phyloP scores from a whole-genome alignment of 1,284 basidiomycete genomes.

The Marasmius oreades region DNA sequence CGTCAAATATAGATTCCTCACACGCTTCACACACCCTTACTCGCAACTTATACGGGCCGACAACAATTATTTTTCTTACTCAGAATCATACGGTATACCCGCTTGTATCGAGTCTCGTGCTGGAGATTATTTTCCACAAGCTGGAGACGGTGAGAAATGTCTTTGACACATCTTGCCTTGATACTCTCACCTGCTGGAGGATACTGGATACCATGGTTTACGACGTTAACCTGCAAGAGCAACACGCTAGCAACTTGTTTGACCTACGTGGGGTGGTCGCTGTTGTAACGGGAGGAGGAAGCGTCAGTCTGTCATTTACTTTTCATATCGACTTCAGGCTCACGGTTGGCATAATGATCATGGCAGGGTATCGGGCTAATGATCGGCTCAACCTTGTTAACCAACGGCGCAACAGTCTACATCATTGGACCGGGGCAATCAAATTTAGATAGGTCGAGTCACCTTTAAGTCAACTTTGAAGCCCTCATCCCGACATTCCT shows the following conservation, averaged over 20 bases:
- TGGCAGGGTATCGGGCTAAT: conserved; percentile 46
- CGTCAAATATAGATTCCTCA: too few species aligned
- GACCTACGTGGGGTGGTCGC: conserved; percentile 43
- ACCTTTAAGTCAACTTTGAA: neutral
- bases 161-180: too few species aligned
- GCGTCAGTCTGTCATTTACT: conserved; percentile 31
- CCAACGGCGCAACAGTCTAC: conserved; percentile 48
- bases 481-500: neutral
- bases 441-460: conserved; percentile 34
- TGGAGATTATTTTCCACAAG: too few species aligned
- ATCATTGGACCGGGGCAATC: conserved; percentile 43
- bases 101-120: too few species aligned
- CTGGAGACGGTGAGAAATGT: too few species aligned
- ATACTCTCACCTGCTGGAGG: too few species aligned
- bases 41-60: too few species aligned
- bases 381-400: conserved; percentile 42
- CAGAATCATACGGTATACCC: too few species aligned
- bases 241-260: conserved; percentile 36
- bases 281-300: conserved; percentile 46
- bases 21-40: too few species aligned
- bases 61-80: too few species aligned
- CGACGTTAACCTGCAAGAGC: conserved; percentile 6
- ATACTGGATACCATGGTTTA: neutral
- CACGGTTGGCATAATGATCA: neutral
- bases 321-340: neutral